phyloP scores from a whole-genome alignment of 139 green algal species.

The Gonium pectorale region DNA sequence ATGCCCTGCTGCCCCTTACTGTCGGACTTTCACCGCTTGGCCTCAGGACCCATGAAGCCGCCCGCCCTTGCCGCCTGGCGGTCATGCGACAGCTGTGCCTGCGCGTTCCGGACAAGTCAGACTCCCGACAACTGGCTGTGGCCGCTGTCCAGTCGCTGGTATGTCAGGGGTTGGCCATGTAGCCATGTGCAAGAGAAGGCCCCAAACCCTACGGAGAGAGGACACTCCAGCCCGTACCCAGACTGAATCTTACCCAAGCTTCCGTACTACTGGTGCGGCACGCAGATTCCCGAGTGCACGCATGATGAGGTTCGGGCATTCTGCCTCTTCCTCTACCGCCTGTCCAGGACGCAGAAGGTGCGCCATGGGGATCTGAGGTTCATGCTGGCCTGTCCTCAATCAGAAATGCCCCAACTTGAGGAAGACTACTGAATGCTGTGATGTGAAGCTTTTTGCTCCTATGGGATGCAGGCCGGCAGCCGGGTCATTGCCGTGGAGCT shows the following conservation, averaged over 20 bases:
- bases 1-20: no score
- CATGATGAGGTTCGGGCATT: neutral
- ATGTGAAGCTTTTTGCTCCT: no score
- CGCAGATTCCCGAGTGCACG: neutral
- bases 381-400: no score
- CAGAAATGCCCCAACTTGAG: no score
- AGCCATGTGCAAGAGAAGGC: no score
- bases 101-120: constrained; percentile 69
- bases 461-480: constrained; percentile 60
- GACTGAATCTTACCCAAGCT: no score
- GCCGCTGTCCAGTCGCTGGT: constrained; percentile 53
- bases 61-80: constrained; percentile 23
- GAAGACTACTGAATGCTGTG: no score
- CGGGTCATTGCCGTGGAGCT: constrained; percentile 73
- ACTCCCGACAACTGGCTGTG: constrained; percentile 60
- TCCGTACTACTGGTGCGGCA: neutral
- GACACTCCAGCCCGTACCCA: no score
- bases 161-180: no score
- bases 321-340: constrained; percentile 51
- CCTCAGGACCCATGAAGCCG: neutral
- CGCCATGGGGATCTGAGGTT: neutral
- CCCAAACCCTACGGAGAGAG: no score
- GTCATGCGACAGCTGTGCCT: constrained; percentile 71
- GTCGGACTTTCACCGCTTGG: no score
- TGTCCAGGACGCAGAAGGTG: constrained; percentile 60